A percentile compares a stretch with the other conserved stretches of the same genome.
phyloP scores from a whole-genome alignment of 2,329 filamentous ascomycete genomes.

The Ascochyta koolunga region DNA sequence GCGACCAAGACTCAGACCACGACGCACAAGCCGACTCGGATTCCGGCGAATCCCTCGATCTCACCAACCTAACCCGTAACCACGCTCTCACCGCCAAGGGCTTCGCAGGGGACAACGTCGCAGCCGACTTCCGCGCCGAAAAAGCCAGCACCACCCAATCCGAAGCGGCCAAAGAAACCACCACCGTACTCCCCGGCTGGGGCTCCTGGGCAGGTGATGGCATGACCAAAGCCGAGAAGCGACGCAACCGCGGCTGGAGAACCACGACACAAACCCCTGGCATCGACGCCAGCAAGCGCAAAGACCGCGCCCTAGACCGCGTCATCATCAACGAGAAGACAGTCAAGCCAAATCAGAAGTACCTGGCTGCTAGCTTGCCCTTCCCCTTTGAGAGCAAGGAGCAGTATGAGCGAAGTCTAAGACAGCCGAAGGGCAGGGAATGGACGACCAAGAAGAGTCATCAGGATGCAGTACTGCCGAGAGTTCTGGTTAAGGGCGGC shows the following conservation, averaged over 20 bases:
- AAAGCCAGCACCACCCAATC: slow-evolving; percentile 74
- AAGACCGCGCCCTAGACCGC: slow-evolving; percentile 79
- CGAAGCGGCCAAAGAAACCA: slow-evolving; percentile 82
- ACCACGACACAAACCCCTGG: slow-evolving; percentile 71
- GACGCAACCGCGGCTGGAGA: slow-evolving; percentile 58
- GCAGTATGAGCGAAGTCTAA: slow-evolving; percentile 88
- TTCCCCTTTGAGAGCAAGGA: slow-evolving; percentile 86
- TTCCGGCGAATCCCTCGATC: slow-evolving; percentile 51
- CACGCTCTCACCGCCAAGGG: slow-evolving; percentile 77
- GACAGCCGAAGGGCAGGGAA: slow-evolving; percentile 88
- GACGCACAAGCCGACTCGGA: slow-evolving; percentile 34
- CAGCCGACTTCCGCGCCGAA: slow-evolving; percentile 78
- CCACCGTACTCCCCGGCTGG: slow-evolving; percentile 92
- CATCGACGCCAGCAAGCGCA: slow-evolving; percentile 75
- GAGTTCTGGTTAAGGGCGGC: slow-evolving; percentile 88
- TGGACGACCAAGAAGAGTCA: slow-evolving; percentile 97
- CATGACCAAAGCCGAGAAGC: slow-evolving; percentile 71
- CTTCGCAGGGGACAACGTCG: slow-evolving; percentile 86
- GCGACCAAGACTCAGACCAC: slow-evolving; percentile 41
- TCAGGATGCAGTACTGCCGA: slow-evolving; percentile 86
- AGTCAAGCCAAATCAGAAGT: slow-evolving; percentile 89
- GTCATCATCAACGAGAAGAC: slow-evolving; percentile 94
- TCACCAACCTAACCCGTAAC: slow-evolving; percentile 54
- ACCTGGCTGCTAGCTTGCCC: slow-evolving; percentile 81
- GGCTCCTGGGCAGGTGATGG: slow-evolving; percentile 89